Evolutionary conservation across 2,329 filamentous ascomycete species (phyloP).

Genomic region (Aspergillus ruber): DNA sequence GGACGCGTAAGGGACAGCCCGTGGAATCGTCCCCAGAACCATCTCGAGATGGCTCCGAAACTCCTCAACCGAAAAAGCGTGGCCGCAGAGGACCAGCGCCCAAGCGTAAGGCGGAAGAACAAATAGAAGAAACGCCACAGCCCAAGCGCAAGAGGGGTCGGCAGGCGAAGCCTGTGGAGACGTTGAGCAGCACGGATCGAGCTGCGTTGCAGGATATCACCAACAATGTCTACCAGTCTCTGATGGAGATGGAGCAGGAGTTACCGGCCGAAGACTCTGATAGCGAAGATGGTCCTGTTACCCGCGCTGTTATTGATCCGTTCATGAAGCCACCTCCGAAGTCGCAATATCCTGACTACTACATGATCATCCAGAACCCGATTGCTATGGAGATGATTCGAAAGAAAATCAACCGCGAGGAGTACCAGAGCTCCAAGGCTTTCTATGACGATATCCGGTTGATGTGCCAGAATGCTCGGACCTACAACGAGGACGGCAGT

Average conservation of each 20-base stretch:
- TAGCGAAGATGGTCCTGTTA: conserved; percentile 49
- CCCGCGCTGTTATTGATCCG: conserved; percentile 82
- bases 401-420: conserved; percentile 91
- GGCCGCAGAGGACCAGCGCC: conserved; percentile 66
- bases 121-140: conserved; percentile 69
- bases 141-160: conserved; percentile 71
- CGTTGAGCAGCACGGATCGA: conserved; percentile 63
- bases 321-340: conserved; percentile 89
- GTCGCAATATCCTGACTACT: conserved; percentile 90
- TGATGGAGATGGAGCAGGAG: conserved; percentile 81
- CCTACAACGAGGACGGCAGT: conserved; percentile 94
- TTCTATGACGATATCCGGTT: conserved; percentile 76
- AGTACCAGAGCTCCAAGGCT: conserved; percentile 75
- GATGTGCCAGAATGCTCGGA: conserved; percentile 84
- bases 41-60: conserved; percentile 80
- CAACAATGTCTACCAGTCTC: conserved; percentile 65
- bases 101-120: conserved; percentile 80
- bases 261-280: conserved; percentile 47
- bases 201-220: conserved; percentile 73
- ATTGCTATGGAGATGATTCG: conserved; percentile 96
- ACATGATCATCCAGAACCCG: conserved; percentile 81
- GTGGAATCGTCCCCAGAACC: conserved; percentile 65
- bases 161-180: conserved; percentile 62
- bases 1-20: conserved; percentile 32
- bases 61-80: conserved; percentile 67